Base-by-base conservation (phyloP, 768 basidiomycete species). In the Russula griseocarnosa region DNA sequence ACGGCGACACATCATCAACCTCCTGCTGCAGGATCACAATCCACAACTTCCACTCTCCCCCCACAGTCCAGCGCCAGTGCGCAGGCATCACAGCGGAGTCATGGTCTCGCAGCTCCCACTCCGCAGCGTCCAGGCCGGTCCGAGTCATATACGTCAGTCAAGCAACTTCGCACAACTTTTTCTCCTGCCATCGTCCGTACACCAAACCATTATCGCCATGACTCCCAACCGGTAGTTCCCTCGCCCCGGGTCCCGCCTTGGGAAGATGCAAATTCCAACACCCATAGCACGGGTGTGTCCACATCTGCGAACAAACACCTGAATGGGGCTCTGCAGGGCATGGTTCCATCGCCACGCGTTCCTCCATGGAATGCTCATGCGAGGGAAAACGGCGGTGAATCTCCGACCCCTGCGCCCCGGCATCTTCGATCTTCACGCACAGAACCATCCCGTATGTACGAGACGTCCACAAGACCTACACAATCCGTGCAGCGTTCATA, bases 181-280 rank as follows among this genome's bases (percentile, higher is more conserved):
- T 85, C 86, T 2, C 69, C 82, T n/a, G 82, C 76, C 60, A 86
- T 88, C 71, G 77, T 90, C 36, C 85, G 88, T 54, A 87, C 84
- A 3, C 88, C 88, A 1, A 78, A 79, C 6, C 81, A 89, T 70
- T 90, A 88, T 63, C 71, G 72, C 22, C 26, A 63, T 42, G 69
- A 55, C 55, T 59, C 68, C 20, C 61, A 59, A 0, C 40, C 63
- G 13, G 28, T 59, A 32, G 62, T 70, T 2, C 65, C 67, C 58
- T 66, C 69, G 5, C 63, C 72, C 8, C 58, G 63, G 50, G 66
- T 67, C 32, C 24, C 61, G 38, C 14, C 60, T 30, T 62, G 53
- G 59, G 51, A 51, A 13, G 61, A 50, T 32, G 40, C 32, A 26
- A 38, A 10, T 49, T 16, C 30, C 52, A 46, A 26, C 18, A 47